Evolutionary conservation across 495 filamentous ascomycete species (phyloP).

Genomic region (Cercophora sp.): DNA sequence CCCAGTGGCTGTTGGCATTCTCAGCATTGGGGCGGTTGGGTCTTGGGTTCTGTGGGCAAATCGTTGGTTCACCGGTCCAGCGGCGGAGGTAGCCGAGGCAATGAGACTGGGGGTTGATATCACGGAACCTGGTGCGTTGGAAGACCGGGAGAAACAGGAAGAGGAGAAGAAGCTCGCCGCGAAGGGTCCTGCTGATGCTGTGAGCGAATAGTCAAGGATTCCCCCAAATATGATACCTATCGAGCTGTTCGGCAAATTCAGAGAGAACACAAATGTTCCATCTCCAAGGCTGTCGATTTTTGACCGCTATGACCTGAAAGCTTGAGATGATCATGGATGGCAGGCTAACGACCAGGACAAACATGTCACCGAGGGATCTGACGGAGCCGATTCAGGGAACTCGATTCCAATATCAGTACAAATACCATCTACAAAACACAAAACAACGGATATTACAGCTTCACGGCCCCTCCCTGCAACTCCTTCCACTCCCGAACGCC

Average conservation of each 20-base stretch:
- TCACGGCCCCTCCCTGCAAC: slow-evolving; percentile 62
- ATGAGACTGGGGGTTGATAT: slow-evolving; percentile 44
- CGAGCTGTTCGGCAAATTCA: no score
- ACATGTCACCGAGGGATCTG: no score
- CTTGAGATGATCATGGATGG: no score
- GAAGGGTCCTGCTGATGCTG: not conserved
- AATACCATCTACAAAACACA: no score
- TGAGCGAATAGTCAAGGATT: not conserved
- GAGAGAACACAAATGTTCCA: no score
- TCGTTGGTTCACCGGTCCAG: slow-evolving; percentile 57
- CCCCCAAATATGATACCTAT: not conserved
- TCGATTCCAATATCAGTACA: not conserved
- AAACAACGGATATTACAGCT: no score
- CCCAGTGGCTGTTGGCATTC: slow-evolving; percentile 57
- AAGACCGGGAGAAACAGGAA: slow-evolving; percentile 33
- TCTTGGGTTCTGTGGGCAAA: slow-evolving; percentile 42
- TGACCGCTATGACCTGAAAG: no score
- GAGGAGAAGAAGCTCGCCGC: slow-evolving; percentile 1
- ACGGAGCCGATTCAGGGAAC: no score
- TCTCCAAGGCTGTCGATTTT: no score
- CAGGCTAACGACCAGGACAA: no score
- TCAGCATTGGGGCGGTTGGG: slow-evolving; percentile 31
- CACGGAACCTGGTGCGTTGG: slow-evolving; percentile 46
- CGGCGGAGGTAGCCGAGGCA: slow-evolving; percentile 49
- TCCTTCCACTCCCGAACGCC: slow-evolving; percentile 60